Percentiles rank a stretch among this genome's conserved stretches.
These are phyloP conservation scores for Vigna hirtella DNA, from an alignment of 306 rosid genomes.

Conservation along the genomic window DNA sequence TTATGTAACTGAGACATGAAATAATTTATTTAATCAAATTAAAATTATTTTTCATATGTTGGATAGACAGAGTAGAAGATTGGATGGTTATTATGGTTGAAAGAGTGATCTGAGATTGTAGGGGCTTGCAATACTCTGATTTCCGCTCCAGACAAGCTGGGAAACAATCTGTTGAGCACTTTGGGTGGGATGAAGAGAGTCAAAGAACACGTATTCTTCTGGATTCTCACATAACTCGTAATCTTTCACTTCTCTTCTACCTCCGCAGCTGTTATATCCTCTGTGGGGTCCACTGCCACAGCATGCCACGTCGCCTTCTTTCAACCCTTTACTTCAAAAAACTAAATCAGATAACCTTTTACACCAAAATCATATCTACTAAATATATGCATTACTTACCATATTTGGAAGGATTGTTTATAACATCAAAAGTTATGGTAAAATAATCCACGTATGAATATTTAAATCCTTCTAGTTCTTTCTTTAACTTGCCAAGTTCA, in stretches of 20 bases:
- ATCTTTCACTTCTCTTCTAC: conserved; percentile 50
- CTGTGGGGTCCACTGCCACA: conserved; percentile 67
- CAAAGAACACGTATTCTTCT: conserved; percentile 59
- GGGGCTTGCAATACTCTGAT: conserved; percentile 17
- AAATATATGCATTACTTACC: conserved; percentile 45
- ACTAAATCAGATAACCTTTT: not conserved
- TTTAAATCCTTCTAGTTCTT: conserved; percentile 55
- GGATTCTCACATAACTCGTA: conserved; percentile 58
- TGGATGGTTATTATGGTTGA: conserved; percentile 16
- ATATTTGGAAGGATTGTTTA: conserved; percentile 57
- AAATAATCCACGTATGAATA: conserved; percentile 50
- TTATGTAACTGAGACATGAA: no score
- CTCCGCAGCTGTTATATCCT: conserved; percentile 64
- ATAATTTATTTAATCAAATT: no score
- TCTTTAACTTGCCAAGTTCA: conserved; percentile 46
- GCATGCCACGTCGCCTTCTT: conserved; percentile 58
- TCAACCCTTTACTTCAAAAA: conserved; percentile 49
- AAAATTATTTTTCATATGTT: no score
- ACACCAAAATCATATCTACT: not conserved
- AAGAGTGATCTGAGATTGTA: conserved; percentile 42
- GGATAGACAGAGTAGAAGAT: no score
- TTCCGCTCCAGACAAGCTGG: conserved; percentile 52
- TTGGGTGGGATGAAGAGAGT: conserved; percentile 58
- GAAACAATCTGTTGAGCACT: conserved; percentile 48
- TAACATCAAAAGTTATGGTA: not conserved